phyloP scores from a whole-genome alignment of 495 filamentous ascomycete genomes.

The Xylaria acuta region DNA sequence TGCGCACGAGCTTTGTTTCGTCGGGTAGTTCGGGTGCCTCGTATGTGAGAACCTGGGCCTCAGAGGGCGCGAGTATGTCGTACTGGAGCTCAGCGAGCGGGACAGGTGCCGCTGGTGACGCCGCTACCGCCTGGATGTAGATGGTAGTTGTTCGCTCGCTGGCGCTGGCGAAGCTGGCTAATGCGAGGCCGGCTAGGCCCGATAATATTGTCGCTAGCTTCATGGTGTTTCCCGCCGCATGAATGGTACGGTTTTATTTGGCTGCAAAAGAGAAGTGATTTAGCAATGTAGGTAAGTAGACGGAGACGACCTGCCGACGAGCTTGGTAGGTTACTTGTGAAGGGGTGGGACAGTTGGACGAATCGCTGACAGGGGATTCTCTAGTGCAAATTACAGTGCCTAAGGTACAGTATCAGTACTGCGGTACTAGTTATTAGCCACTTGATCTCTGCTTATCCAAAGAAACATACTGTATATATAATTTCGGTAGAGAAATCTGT shows the following conservation, averaged over 20 bases:
- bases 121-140: constrained; percentile 53
- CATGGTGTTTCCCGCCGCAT: constrained; percentile 28
- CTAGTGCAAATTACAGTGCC: not conserved
- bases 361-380: not conserved
- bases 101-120: constrained; percentile 37
- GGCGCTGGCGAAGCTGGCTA: constrained; percentile 35
- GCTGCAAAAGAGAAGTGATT: not conserved
- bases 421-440: not conserved
- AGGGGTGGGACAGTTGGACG: not conserved
- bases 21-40: constrained; percentile 54
- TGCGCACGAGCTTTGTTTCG: constrained; percentile 48
- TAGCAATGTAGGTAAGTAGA: not conserved
- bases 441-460: too few species aligned
- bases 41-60: constrained; percentile 51
- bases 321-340: not conserved
- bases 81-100: constrained; percentile 57
- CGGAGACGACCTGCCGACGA: not conserved
- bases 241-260: not conserved
- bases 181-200: constrained; percentile 41
- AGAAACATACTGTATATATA: too few species aligned
- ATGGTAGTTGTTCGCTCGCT: constrained; percentile 44
- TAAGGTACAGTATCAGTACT: too few species aligned
- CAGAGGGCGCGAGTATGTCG: constrained; percentile 40
- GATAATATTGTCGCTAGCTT: constrained; percentile 36
- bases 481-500: not conserved